Base-by-base conservation (phyloP, 2,329 filamentous ascomycete species). In the Graphiopsis chlorocephala region DNA sequence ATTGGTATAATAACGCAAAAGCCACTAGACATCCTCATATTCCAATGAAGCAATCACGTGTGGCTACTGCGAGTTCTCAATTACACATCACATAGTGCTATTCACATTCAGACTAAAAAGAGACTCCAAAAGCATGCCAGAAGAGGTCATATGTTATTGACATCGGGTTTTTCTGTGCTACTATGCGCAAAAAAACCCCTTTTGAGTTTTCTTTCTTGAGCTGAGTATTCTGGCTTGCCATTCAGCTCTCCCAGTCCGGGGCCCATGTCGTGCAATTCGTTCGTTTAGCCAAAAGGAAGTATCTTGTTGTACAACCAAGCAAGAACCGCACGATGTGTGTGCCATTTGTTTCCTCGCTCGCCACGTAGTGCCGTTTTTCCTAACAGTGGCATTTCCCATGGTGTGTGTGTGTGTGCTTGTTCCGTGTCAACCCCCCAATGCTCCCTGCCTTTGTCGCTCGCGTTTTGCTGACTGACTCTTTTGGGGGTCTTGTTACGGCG, bases 331-430 rank as follows among this genome's bases (percentile, higher is more conserved):
- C 23, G 38, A 45, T 45, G n/a, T n/a, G n/a, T n/a, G n/a, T n/a
- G 38, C 38, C 38, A 8, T 45, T 45, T 45, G 38, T 45, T 45
- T 45, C 38, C 38, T 42, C n/a, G n/a, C 26, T 53, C 50, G 50
- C 50, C 50, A 53, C 50, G 50, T 53, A 53, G 50, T 53, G 26
- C 50, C 50, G 50, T 53, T 28, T 53, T 53, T 31, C 50, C 50
- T 53, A 53, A 28, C 26, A 5, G 50, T 53, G 50, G 50, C 50
- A 29, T 28, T 53, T 31, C 50, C 25, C 38, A 45, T 45, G 38
- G 50, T 53, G 26, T 17, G 50, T 53, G n/a, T n/a, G n/a, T n/a
- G n/a, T n/a, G n/a, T n/a, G n/a, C n/a, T n/a, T n/a, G 50, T 31
- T 31, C 26, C 50, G 17, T 53, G 6, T 29, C 26, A 53, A 53